These are phyloP conservation scores for Neofusicoccum ribis DNA, from an alignment of 2,329 filamentous ascomycete species.

Conservation along the genomic window DNA sequence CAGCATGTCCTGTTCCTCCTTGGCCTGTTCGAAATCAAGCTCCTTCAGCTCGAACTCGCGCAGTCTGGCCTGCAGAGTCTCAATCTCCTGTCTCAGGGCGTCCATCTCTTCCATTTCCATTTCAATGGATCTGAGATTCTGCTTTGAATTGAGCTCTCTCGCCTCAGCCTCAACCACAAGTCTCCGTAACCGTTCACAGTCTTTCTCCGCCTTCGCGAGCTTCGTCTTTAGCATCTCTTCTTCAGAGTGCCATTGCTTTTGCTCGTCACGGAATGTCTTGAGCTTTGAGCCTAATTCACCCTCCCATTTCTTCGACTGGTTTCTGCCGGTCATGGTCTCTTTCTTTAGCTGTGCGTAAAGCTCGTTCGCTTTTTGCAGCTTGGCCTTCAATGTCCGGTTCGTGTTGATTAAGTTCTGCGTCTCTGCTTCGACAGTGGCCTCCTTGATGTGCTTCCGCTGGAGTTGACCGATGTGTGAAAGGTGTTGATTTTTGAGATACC, in stretches of 20 bases:
- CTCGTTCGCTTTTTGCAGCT: slow-evolving; percentile 71
- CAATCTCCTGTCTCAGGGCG: slow-evolving; percentile 59
- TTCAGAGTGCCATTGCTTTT: slow-evolving; percentile 63
- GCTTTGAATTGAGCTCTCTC: slow-evolving; percentile 63
- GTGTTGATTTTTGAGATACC: slow-evolving; percentile 81
- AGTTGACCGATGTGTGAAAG: slow-evolving; percentile 78
- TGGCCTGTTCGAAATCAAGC: slow-evolving; percentile 57
- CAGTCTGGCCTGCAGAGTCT: slow-evolving; percentile 61
- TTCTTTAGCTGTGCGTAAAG: slow-evolving; percentile 68
- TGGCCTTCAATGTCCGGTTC: slow-evolving; percentile 71
- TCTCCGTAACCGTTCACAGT: slow-evolving; percentile 64
- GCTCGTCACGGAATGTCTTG: slow-evolving; percentile 66
- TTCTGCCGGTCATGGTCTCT: slow-evolving; percentile 70
- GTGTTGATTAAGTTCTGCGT: slow-evolving; percentile 78
- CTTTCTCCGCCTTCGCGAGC: slow-evolving; percentile 58
- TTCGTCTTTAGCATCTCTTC: slow-evolving; percentile 59
- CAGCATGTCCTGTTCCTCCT: slow-evolving; percentile 60
- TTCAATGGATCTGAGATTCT: slow-evolving; percentile 65
- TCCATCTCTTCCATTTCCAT: slow-evolving; percentile 62
- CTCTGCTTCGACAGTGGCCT: slow-evolving; percentile 77
- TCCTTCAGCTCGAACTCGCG: slow-evolving; percentile 66
- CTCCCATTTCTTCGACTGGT: slow-evolving; percentile 76
- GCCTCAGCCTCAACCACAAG: slow-evolving; percentile 70
- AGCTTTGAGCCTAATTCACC: slow-evolving; percentile 68
- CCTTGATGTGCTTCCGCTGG: slow-evolving; percentile 70